Base-by-base conservation (phyloP, 208 protist genomes). In the Balamuthia mandrillaris region DNA sequence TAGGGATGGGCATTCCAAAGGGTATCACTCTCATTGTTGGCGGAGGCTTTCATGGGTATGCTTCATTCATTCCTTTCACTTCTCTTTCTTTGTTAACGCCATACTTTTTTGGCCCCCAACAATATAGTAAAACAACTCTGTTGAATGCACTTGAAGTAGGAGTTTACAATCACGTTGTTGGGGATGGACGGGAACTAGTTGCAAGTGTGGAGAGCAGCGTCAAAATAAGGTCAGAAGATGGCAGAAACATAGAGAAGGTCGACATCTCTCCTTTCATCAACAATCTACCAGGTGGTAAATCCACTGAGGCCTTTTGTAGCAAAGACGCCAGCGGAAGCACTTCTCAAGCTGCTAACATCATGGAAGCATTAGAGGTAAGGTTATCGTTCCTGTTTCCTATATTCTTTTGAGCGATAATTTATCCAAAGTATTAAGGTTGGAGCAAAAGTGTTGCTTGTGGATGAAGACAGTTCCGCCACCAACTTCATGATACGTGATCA, bases 381-480 rank as follows among this genome's bases (percentile, higher is more conserved):
- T 21, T 3, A 18, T 77, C 18, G n/a, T 24, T 21, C 21, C 60
- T 21, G 33, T 21, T 37, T 21, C 60, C 21, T 37, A 18, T 16
- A 18, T 12, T 29, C n/a, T 72, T 27, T 81, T 6, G 56, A 24
- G 10, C n/a, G n/a, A 35, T 63, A 63, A 24, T 63, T 35, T 35
- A 24, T 21, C 9, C 33, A 29, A 63, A 93, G 92, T 35, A 81
- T 97, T 63, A 93, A 98, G 90, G 82, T 95, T n/a, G 96, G 95
- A 44, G 87, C 90, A 39, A 86, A 81, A 18, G 68, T 92, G 51
- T 84, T 98, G 61, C 88, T 98, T 37, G 91, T 98, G 16, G 97
- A 98, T 88, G 96, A 98, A 87, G 97, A 98, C 89, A 98, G 96
- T 6, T 96, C 89, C 52, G 96, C 97, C 3, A 98, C 96, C 39